Evolutionary conservation across 2,329 filamentous ascomycete genomes (phyloP).

Genomic region (Aureobasidium uvarum): DNA sequence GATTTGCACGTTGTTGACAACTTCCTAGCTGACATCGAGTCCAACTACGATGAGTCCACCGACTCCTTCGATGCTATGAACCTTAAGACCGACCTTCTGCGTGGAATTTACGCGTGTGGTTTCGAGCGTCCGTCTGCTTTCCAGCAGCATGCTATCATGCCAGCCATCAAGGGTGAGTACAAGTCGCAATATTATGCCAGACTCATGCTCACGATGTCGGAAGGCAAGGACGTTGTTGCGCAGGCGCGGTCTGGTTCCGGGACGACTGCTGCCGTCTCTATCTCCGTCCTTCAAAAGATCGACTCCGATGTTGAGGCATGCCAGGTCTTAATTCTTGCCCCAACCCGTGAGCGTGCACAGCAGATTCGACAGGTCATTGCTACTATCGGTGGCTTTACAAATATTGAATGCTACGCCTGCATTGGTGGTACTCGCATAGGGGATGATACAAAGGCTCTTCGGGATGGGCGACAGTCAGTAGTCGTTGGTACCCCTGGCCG

Average conservation of each 20-base stretch:
- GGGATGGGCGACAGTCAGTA: conserved; percentile 85
- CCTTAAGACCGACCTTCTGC: conserved; percentile 94
- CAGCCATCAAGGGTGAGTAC: conserved; percentile 93
- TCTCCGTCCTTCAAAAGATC: conserved; percentile 98
- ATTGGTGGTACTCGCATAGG: conserved; percentile 98
- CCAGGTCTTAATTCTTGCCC: conserved; percentile 95
- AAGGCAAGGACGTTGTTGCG: conserved; percentile 97
- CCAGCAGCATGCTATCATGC: conserved; percentile 99
- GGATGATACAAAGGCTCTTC: conserved; percentile 97
- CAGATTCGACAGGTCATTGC: conserved; percentile 99
- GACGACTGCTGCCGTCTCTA: conserved; percentile 99
- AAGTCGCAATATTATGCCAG: conserved; percentile 27
- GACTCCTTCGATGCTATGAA: conserved; percentile 99
- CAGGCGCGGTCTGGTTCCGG: conserved; percentile 99
- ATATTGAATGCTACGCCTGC: conserved; percentile 97
- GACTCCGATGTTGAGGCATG: conserved; percentile 91
- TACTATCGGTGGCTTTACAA: conserved; percentile 99
- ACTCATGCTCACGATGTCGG: conserved; percentile 9
- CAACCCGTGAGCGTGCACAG: conserved; percentile 96
- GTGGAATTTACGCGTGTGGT: conserved; percentile 99
- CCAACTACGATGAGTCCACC: conserved; percentile 99
- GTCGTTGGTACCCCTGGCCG: conserved; percentile 97
- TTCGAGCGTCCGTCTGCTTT: conserved; percentile 99
- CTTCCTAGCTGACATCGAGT: conserved; percentile 71
- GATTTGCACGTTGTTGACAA: conserved; percentile 16